These are phyloP conservation scores for Letharia columbiana DNA, from an alignment of 495 filamentous ascomycete genomes.

Conservation along the genomic window DNA sequence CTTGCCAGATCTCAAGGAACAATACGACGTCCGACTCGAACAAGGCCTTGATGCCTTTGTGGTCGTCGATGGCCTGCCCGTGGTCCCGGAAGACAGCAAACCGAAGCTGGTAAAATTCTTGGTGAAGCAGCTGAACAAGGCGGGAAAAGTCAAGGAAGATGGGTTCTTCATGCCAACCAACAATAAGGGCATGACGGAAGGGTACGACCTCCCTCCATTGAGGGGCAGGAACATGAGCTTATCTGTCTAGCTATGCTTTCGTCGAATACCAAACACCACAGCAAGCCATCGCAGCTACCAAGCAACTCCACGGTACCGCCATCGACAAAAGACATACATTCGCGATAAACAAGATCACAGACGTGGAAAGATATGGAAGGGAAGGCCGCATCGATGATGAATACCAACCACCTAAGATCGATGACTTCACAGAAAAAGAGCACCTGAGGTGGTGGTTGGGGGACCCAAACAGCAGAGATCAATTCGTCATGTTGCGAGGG, in stretches of 20 bases:
- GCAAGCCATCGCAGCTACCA: constrained; percentile 80
- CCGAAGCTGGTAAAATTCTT: constrained; percentile 91
- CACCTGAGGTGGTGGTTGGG: constrained; percentile 89
- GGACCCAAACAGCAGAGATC: constrained; percentile 79
- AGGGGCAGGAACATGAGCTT: constrained; percentile 18
- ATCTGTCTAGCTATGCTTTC: constrained; percentile 66
- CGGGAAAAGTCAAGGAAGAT: constrained; percentile 78
- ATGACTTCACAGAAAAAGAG: constrained; percentile 81
- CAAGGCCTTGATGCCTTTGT: constrained; percentile 93
- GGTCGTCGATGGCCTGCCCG: constrained; percentile 85
- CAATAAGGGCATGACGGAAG: constrained; percentile 70
- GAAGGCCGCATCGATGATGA: constrained; percentile 89
- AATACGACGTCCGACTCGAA: constrained; percentile 91
- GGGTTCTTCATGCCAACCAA: constrained; percentile 86
- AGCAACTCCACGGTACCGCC: constrained; percentile 69
- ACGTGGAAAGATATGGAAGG: constrained; percentile 90
- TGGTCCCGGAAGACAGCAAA: constrained; percentile 73
- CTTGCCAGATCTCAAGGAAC: constrained; percentile 67
- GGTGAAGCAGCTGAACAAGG: constrained; percentile 76
- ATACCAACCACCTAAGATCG: constrained; percentile 67
- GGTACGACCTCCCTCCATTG: constrained; percentile 41
- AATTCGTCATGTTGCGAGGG: constrained; percentile 83
- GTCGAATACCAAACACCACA: constrained; percentile 91
- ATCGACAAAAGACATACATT: constrained; percentile 95
- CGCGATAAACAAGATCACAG: constrained; percentile 92